Percentiles rank a stretch among this genome's conserved stretches.
phyloP scores from a whole-genome alignment of 2,329 filamentous ascomycete species.

The Mycosphaerella sp. region DNA sequence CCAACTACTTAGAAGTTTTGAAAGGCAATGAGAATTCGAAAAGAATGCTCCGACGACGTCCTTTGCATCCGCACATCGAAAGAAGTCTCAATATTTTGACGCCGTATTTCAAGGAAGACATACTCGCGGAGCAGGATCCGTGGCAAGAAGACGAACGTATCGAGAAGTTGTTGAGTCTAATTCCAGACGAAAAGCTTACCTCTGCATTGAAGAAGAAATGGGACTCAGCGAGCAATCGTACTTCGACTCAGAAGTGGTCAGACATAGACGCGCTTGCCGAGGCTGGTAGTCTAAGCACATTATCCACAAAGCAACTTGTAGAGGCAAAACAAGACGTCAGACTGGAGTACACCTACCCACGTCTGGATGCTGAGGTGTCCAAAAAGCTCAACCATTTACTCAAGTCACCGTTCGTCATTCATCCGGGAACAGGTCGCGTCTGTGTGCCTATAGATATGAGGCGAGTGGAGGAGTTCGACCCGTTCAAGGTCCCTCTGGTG shows the following conservation, averaged over 20 bases:
- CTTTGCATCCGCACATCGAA: constrained; percentile 80
- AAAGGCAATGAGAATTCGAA: constrained; percentile 78
- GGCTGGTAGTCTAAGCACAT: constrained; percentile 62
- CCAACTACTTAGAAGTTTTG: constrained; percentile 85
- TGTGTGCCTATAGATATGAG: constrained; percentile 87
- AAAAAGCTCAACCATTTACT: constrained; percentile 98
- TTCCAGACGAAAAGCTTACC: constrained; percentile 73
- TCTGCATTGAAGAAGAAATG: constrained; percentile 83
- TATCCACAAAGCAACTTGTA: constrained; percentile 54
- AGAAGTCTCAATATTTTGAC: constrained; percentile 82
- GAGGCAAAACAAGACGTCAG: constrained; percentile 95
- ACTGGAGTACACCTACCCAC: constrained; percentile 94
- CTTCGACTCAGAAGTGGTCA: constrained; percentile 79
- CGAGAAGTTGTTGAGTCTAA: constrained; percentile 71
- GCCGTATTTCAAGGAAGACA: constrained; percentile 73
- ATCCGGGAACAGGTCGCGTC: constrained; percentile 87
- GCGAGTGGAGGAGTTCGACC: constrained; percentile 75
- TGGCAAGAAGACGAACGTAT: constrained; percentile 66
- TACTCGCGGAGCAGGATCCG: constrained; percentile 79
- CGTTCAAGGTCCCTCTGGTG: constrained; percentile 81
- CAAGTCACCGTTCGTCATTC: constrained; percentile 93
- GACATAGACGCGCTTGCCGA: constrained; percentile 86
- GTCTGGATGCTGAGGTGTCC: constrained; percentile 92
- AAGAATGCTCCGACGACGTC: constrained; percentile 75
- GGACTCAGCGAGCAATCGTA: constrained; percentile 72